Evolutionary conservation across 768 basidiomycete genomes (phyloP).

Genomic region (Mycena leptocephala): DNA sequence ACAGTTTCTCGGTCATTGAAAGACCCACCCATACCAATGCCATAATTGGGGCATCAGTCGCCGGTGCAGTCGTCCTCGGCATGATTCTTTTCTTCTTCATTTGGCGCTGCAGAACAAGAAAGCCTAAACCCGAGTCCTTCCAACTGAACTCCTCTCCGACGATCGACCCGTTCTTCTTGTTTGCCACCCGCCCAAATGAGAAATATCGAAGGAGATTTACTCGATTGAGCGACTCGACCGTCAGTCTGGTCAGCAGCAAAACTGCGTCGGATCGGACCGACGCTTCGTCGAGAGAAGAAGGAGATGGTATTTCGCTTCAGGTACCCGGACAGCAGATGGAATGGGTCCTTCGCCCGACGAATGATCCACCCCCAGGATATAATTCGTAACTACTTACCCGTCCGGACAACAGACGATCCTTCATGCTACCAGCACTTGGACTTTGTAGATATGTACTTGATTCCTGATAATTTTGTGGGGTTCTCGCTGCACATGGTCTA

Average conservation of each 20-base stretch:
- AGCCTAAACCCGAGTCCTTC: neutral
- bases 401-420: too few relatives aligned
- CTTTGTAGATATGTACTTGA: too few relatives aligned
- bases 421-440: too few relatives aligned
- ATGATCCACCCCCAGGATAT: conserved; percentile 25
- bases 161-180: conserved; percentile 17
- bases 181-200: neutral
- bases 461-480: too few relatives aligned
- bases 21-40: neutral
- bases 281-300: neutral
- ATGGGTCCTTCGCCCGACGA: conserved; percentile 29
- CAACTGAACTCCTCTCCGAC: neutral
- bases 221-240: neutral
- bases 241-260: neutral
- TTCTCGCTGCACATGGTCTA: too few relatives aligned
- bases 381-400: too few relatives aligned
- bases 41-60: conserved; percentile 2
- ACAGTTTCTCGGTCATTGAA: neutral
- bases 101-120: neutral
- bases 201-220: neutral
- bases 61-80: neutral
- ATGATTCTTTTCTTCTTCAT: neutral
- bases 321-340: conserved; percentile 6
- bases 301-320: too few relatives aligned
- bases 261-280: neutral